These are phyloP conservation scores for Fonsecaea pedrosoi DNA, from an alignment of 2,329 filamentous ascomycete genomes.

Conservation along the genomic window DNA sequence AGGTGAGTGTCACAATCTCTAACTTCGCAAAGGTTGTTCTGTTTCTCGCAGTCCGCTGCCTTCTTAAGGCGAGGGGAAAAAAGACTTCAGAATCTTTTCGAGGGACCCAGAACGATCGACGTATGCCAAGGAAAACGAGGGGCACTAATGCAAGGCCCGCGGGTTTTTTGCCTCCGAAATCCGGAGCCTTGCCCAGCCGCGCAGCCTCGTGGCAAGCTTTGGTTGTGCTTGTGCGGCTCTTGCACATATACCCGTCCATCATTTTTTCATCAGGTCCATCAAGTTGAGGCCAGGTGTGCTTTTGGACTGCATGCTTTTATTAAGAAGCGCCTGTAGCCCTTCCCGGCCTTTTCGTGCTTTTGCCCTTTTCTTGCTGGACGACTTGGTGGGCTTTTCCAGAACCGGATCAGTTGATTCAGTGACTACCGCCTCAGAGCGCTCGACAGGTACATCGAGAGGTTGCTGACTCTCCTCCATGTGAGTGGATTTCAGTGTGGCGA, in stretches of 20 bases:
- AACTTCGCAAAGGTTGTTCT: background rate
- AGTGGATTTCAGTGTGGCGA: background rate
- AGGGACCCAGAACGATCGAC: slow-evolving; percentile 32
- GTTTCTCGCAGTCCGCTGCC: background rate
- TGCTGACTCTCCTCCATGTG: slow-evolving; percentile 1
- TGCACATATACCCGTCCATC: background rate
- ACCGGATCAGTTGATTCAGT: background rate
- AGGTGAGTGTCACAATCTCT: background rate
- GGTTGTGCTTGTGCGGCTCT: background rate
- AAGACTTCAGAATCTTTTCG: slow-evolving; percentile 31
- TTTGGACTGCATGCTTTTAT: slow-evolving; percentile 28
- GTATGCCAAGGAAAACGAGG: slow-evolving; percentile 28
- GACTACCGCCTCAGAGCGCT: background rate
- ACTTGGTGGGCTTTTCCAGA: slow-evolving; percentile 17
- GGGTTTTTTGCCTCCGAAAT: background rate
- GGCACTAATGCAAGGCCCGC: slow-evolving; percentile 27
- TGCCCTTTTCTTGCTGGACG: slow-evolving; percentile 62
- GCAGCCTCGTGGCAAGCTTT: background rate
- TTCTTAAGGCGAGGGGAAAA: background rate
- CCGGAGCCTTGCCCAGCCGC: background rate
- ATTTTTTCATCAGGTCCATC: slow-evolving; percentile 40
- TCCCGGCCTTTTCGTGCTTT: slow-evolving; percentile 60
- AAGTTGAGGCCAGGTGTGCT: slow-evolving; percentile 29
- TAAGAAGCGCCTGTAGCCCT: slow-evolving; percentile 61
- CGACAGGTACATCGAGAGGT: background rate